Conservation (phyloP, 108 stramenopile species). For the Nitzschia putrida region DNA sequence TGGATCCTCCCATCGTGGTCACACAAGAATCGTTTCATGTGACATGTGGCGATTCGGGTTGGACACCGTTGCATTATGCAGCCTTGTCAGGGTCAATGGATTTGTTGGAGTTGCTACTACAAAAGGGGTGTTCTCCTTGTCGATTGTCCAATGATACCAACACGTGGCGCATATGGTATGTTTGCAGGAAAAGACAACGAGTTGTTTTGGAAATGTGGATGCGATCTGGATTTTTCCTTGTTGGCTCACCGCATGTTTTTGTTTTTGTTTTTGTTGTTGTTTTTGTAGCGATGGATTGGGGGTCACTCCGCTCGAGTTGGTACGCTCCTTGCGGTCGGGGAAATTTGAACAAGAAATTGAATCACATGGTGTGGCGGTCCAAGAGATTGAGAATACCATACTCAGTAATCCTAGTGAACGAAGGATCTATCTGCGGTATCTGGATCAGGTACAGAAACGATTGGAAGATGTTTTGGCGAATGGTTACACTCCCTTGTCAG, state of each 20-base stretch:
- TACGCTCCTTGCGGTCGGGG: slow-evolving; percentile 40
- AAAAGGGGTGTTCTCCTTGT: slow-evolving; percentile 42
- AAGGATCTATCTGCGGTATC: slow-evolving; percentile 37
- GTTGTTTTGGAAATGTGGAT: no score
- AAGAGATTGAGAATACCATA: slow-evolving; percentile 51
- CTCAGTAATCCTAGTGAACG: slow-evolving; percentile 42
- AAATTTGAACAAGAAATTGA: slow-evolving; percentile 49
- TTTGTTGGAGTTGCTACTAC: slow-evolving; percentile 64
- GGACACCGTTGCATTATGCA: slow-evolving; percentile 81
- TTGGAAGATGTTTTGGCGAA: slow-evolving; percentile 55
- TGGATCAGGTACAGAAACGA: slow-evolving; percentile 41
- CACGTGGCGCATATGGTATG: slow-evolving; percentile 58
- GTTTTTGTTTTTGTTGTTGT: background rate
- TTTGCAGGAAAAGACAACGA: no score
- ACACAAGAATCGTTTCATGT: slow-evolving; percentile 37
- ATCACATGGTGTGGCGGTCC: slow-evolving; percentile 58
- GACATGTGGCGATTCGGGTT: slow-evolving; percentile 76
- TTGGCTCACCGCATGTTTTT: slow-evolving; percentile 9
- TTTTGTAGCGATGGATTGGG: slow-evolving; percentile 42
- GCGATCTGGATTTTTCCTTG: no score
- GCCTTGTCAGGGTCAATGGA: slow-evolving; percentile 57
- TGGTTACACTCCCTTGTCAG: slow-evolving; percentile 52
- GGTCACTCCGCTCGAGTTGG: slow-evolving; percentile 63
- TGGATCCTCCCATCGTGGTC: background rate
- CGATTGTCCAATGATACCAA: slow-evolving; percentile 48